phyloP scores from a whole-genome alignment of 192 early-diverging fungal species.

The Allomyces javanicus region DNA sequence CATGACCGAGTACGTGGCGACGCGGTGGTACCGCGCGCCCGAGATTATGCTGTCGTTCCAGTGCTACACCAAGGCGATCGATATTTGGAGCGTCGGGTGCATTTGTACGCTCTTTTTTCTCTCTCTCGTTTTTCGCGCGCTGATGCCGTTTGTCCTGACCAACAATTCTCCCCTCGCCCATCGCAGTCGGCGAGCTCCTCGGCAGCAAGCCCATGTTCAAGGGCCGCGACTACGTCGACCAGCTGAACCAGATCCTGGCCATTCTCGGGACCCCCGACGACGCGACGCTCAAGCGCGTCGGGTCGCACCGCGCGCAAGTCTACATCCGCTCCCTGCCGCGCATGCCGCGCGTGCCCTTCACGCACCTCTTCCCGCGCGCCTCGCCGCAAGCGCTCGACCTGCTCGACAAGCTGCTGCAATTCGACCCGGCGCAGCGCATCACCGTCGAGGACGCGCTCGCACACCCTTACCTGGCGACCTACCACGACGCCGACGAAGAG shows the following conservation, averaged over 20 bases:
- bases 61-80: conserved; percentile 95
- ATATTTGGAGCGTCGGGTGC: conserved; percentile 82
- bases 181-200: conserved; percentile 48
- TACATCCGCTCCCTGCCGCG: conserved; percentile 80
- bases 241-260: conserved; percentile 88
- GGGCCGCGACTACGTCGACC: conserved; percentile 86
- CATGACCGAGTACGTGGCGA: conserved; percentile 92
- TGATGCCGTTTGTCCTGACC: no score
- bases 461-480: conserved; percentile 80
- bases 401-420: conserved; percentile 66
- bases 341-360: conserved; percentile 77
- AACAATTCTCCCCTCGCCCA: no score
- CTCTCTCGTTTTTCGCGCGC: no score
- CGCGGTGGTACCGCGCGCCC: conserved; percentile 84
- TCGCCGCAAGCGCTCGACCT: conserved; percentile 67
- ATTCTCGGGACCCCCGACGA: conserved; percentile 93
- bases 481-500: conserved; percentile 81
- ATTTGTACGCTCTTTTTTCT: conserved; percentile 17
- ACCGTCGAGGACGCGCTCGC: conserved; percentile 81
- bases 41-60: conserved; percentile 95
- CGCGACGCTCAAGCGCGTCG: conserved; percentile 63
- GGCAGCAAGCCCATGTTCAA: conserved; percentile 62
- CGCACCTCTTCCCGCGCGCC: conserved; percentile 69
- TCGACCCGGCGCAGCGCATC: conserved; percentile 81
- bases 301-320: conserved; percentile 83